These are phyloP conservation scores for Metschnikowia lochheadii DNA, from an alignment of 805 yeast species.

Conservation along the genomic window DNA sequence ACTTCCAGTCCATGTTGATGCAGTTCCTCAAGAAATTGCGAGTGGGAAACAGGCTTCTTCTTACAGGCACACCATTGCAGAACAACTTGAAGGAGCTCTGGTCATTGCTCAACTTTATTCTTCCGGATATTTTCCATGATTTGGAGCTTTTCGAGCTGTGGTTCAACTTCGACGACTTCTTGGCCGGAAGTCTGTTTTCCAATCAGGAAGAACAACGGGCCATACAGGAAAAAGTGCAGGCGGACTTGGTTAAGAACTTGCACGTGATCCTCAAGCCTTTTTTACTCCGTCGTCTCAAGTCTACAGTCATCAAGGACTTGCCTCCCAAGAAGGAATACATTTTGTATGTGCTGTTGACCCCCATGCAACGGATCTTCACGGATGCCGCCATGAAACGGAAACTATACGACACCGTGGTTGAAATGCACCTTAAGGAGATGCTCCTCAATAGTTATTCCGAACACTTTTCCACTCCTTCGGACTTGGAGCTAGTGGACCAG, in stretches of 20 bases:
- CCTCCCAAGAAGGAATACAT: constrained; percentile 92
- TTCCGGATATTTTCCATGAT: constrained; percentile 92
- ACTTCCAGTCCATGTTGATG: constrained; percentile 72
- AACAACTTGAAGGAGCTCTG: constrained; percentile 87
- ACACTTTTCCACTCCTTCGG: constrained; percentile 16
- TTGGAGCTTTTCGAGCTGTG: constrained; percentile 85
- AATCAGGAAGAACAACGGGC: constrained; percentile 45
- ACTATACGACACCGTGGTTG: constrained; percentile 43
- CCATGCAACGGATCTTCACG: constrained; percentile 62
- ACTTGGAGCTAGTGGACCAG: constrained; percentile 30
- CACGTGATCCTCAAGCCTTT: constrained; percentile 91
- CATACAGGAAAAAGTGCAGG: constrained; percentile 51
- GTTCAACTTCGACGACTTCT: constrained; percentile 77
- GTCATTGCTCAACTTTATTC: constrained; percentile 84
- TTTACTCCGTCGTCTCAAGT: constrained; percentile 74
- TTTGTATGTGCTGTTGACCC: constrained; percentile 65
- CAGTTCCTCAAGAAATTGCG: constrained; percentile 63
- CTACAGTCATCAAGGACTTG: constrained; percentile 57
- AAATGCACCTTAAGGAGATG: constrained; percentile 49
- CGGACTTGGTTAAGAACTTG: constrained; percentile 62
- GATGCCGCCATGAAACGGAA: constrained; percentile 43
- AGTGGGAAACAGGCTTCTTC: constrained; percentile 66
- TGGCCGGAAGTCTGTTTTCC: constrained; percentile 24
- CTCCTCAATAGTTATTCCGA: constrained; percentile 36
- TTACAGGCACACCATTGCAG: constrained; percentile 97